A percentile compares a stretch with the other conserved stretches of the same genome.
phyloP scores from a whole-genome alignment of 2,329 filamentous ascomycete species.

The Neobulgaria alba region DNA sequence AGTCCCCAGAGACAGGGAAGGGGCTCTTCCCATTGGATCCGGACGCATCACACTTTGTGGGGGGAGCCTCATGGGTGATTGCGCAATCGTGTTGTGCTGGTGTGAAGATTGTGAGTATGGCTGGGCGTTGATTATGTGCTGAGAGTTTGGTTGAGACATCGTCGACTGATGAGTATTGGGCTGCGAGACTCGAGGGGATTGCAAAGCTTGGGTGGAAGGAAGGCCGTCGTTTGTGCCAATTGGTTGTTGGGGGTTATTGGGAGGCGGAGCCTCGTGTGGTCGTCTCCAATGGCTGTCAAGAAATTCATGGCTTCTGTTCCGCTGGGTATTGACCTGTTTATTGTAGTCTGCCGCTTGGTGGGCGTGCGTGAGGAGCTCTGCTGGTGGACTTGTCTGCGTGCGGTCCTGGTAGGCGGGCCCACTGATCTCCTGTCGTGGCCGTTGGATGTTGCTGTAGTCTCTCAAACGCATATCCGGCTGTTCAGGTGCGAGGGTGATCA shows the following conservation, averaged over 20 bases:
- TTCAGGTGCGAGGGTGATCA: constrained; percentile 75
- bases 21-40: constrained; percentile 58
- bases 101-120: constrained; percentile 66
- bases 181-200: constrained; percentile 49
- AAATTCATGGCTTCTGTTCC: constrained; percentile 70
- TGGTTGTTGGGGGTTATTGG: constrained; percentile 31
- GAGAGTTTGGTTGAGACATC: constrained; percentile 34
- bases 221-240: constrained; percentile 33
- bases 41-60: constrained; percentile 47
- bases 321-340: constrained; percentile 71
- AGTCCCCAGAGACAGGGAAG: constrained; percentile 46
- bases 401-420: constrained; percentile 84
- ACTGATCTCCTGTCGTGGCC: constrained; percentile 81
- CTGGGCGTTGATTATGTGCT: constrained; percentile 38
- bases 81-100: constrained; percentile 61
- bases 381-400: constrained; percentile 63
- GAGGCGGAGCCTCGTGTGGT: constrained; percentile 66
- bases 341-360: constrained; percentile 87
- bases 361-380: constrained; percentile 78
- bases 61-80: constrained; percentile 65
- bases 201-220: constrained; percentile 45
- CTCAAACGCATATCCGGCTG: constrained; percentile 68
- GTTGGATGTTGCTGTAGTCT: constrained; percentile 76
- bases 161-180: constrained; percentile 46
- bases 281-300: constrained; percentile 75